Evolutionary conservation across 257 asterid genomes (phyloP).

Genomic region (Orobanche coerulescens): DNA sequence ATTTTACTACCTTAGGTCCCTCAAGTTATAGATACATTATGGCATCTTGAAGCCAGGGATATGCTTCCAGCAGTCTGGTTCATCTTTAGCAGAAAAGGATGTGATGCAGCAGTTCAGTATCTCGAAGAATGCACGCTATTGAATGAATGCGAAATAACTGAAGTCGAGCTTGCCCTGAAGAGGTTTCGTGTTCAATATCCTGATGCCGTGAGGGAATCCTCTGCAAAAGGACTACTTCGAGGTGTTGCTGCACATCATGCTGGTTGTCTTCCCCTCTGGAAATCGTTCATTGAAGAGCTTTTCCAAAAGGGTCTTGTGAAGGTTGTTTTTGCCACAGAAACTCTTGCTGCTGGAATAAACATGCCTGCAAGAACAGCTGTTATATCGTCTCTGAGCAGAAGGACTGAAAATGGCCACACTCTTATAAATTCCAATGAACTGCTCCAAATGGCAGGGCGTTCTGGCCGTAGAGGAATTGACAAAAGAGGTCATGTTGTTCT

Average conservation of each 20-base stretch:
- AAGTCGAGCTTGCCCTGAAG: constrained; percentile 87
- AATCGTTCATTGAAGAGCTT: constrained; percentile 86
- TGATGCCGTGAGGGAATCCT: constrained; percentile 87
- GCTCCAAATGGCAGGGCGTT: constrained; percentile 99
- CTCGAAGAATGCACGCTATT: constrained; percentile 62
- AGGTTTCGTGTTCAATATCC: constrained; percentile 77
- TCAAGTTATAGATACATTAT: constrained; percentile 79
- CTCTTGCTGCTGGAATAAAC: constrained; percentile 99
- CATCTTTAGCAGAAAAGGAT: constrained; percentile 97
- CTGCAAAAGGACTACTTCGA: constrained; percentile 84
- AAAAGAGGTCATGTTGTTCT: constrained; percentile 85
- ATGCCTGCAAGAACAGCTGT: constrained; percentile 99
- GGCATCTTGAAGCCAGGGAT: constrained; percentile 77
- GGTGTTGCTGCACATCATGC: constrained; percentile 99
- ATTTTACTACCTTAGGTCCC: constrained; percentile 55
- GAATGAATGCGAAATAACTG: constrained; percentile 81
- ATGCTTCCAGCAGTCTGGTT: constrained; percentile 99
- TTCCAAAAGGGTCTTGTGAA: constrained; percentile 88
- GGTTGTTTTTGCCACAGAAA: constrained; percentile 97
- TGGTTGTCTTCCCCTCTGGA: constrained; percentile 99
- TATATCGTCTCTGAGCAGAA: constrained; percentile 87
- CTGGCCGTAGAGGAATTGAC: constrained; percentile 99
- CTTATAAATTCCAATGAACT: constrained; percentile 75
- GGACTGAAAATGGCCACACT: constrained; percentile 78
- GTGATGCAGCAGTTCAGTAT: constrained; percentile 97